Evolutionary conservation across 2,329 filamentous ascomycete species (phyloP).

Genomic region (Cladosporium halotolerans): DNA sequence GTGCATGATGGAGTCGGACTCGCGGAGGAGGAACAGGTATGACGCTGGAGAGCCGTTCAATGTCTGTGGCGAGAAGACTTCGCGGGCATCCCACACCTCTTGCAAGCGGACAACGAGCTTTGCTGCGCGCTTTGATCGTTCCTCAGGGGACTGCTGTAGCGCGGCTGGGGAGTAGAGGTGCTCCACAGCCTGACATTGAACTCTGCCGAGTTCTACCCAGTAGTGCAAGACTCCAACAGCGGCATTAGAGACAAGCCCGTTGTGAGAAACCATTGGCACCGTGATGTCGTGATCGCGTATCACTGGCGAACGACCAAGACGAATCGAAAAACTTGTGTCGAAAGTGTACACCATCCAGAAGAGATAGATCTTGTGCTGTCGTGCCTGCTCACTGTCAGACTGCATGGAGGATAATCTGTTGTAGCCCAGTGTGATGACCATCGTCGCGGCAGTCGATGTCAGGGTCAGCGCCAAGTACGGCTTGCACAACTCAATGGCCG

Average conservation of each 20-base stretch:
- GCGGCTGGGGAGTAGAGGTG: slow-evolving; percentile 9
- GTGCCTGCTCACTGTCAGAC: slow-evolving; percentile 9
- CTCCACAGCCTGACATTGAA: slow-evolving; percentile 48
- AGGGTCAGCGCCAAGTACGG: slow-evolving; percentile 61
- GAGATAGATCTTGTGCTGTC: slow-evolving; percentile 34
- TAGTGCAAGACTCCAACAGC: slow-evolving; percentile 45
- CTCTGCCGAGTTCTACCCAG: slow-evolving; percentile 51
- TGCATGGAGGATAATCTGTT: slow-evolving; percentile 15
- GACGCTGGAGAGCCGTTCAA: background rate
- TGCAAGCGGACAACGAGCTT: slow-evolving; percentile 6
- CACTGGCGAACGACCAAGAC: slow-evolving; percentile 49
- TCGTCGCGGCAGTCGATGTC: slow-evolving; percentile 51
- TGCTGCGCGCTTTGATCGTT: slow-evolving; percentile 7
- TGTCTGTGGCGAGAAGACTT: background rate
- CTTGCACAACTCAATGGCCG: slow-evolving; percentile 56
- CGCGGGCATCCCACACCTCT: slow-evolving; percentile 8
- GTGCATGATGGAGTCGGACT: slow-evolving; percentile 13
- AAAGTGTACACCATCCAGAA: slow-evolving; percentile 57
- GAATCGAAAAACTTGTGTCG: slow-evolving; percentile 53
- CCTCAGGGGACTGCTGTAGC: slow-evolving; percentile 10
- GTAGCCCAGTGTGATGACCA: slow-evolving; percentile 51
- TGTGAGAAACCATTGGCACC: slow-evolving; percentile 34
- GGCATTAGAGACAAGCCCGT: slow-evolving; percentile 25
- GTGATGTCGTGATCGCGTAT: slow-evolving; percentile 57
- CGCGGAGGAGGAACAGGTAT: background rate